phyloP scores from a whole-genome alignment of 371 early-diverging fungal species.

The Synchytrium microbalum region DNA sequence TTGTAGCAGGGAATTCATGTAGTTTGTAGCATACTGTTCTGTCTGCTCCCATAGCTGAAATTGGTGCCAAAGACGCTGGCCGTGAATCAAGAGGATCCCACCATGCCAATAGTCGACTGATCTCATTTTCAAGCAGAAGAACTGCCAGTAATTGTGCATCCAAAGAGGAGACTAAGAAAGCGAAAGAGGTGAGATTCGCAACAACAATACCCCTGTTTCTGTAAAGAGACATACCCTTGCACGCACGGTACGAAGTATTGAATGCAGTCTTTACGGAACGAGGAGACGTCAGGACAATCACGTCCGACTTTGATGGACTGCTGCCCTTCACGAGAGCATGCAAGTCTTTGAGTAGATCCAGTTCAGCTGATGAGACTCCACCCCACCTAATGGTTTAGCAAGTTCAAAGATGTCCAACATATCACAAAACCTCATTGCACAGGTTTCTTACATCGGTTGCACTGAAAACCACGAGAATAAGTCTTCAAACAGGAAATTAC shows the following conservation, averaged over 20 bases:
- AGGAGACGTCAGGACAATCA: slow-evolving; percentile 15
- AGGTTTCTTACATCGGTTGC: slow-evolving; percentile 48
- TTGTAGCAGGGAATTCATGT: too few relatives aligned
- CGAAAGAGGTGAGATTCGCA: slow-evolving; percentile 23
- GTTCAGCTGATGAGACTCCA: not conserved
- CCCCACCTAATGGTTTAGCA: not conserved
- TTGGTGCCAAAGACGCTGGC: not conserved
- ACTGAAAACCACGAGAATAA: slow-evolving; percentile 70
- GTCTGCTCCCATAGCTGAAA: too few relatives aligned
- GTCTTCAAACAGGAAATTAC: slow-evolving; percentile 36
- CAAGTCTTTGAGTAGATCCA: not conserved
- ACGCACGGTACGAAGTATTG: not conserved
- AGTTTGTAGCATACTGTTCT: too few relatives aligned
- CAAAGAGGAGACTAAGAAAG: slow-evolving; percentile 37
- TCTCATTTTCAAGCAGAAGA: slow-evolving; percentile 79
- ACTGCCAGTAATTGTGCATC: slow-evolving; percentile 58
- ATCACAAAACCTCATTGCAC: slow-evolving; percentile 24
- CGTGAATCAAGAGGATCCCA: slow-evolving; percentile 45
- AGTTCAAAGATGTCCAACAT: not conserved
- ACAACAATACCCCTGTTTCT: too few relatives aligned
- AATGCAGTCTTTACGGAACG: slow-evolving; percentile 1
- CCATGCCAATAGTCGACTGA: slow-evolving; percentile 76
- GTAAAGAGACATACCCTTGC: slow-evolving; percentile 8
- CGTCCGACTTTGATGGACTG: not conserved
- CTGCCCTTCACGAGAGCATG: not conserved